Percentiles rank a stretch among this genome's conserved stretches.
phyloP scores from a whole-genome alignment of 805 yeast genomes.

The Ogataea philodendri region DNA sequence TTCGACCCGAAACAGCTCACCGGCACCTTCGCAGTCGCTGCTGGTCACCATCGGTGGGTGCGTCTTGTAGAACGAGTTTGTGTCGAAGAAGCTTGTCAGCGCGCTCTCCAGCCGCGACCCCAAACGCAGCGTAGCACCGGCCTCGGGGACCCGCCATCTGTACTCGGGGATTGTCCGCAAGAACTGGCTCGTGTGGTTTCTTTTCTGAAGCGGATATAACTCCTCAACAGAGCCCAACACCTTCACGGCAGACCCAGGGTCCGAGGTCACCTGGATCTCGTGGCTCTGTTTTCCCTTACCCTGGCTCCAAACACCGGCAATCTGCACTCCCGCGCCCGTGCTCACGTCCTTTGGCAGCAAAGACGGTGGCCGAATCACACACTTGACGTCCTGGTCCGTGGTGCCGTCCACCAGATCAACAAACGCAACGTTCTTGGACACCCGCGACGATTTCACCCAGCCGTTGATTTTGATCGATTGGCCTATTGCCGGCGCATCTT shows the following conservation, averaged over 20 bases:
- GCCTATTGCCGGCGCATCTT: constrained; percentile 37
- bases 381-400: constrained; percentile 48
- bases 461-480: constrained; percentile 55
- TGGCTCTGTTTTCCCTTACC: constrained; percentile 51
- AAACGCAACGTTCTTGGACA: constrained; percentile 75
- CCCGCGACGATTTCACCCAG: constrained; percentile 70
- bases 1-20: constrained; percentile 72
- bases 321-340: constrained; percentile 38
- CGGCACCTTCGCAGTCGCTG: constrained; percentile 97
- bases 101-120: constrained; percentile 64
- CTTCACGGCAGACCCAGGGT: constrained; percentile 32
- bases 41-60: constrained; percentile 85
- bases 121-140: constrained; percentile 66
- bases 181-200: constrained; percentile 61
- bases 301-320: constrained; percentile 37
- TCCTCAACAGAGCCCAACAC: constrained; percentile 62
- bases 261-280: constrained; percentile 45
- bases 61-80: constrained; percentile 61
- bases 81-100: constrained; percentile 53
- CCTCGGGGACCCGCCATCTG: constrained; percentile 68
- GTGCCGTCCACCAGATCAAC: constrained; percentile 82
- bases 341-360: constrained; percentile 31
- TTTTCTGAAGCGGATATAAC: constrained; percentile 81
- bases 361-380: constrained; percentile 47
- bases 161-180: constrained; percentile 72